Evolutionary conservation across 2,329 filamentous ascomycete genomes (phyloP).

Genomic region (Didymella lethalis): DNA sequence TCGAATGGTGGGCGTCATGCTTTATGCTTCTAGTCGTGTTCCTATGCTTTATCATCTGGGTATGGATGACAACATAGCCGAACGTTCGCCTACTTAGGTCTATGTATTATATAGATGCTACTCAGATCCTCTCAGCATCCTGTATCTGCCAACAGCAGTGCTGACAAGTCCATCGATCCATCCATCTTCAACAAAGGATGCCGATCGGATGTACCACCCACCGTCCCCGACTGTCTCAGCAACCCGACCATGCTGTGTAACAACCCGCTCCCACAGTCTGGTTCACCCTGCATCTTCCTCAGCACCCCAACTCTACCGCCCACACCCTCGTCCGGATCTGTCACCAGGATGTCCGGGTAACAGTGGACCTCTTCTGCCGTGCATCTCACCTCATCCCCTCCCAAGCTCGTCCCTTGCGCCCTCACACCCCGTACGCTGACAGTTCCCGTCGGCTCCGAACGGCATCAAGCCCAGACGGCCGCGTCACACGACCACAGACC

Average conservation of each 20-base stretch:
- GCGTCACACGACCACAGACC: slow-evolving; percentile 26
- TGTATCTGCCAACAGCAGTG: background rate
- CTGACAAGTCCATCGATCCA: background rate
- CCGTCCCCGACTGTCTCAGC: background rate
- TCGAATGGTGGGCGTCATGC: background rate
- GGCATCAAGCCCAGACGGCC: slow-evolving; percentile 6
- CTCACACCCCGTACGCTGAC: background rate
- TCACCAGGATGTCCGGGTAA: slow-evolving; percentile 17
- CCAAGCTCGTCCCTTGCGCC: background rate
- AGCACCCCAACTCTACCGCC: background rate
- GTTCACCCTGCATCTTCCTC: background rate
- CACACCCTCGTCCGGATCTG: slow-evolving; percentile 19
- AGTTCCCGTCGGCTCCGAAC: background rate
- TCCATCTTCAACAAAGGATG: background rate
- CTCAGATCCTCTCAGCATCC: background rate
- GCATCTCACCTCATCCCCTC: slow-evolving; percentile 1
- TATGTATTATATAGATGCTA: background rate
- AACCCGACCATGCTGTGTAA: background rate
- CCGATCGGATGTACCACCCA: background rate
- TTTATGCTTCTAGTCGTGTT: background rate
- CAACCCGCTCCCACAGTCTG: background rate
- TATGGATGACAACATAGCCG: background rate
- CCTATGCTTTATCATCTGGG: background rate
- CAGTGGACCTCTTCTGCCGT: slow-evolving; percentile 13
- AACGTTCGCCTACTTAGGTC: background rate